phyloP scores from a whole-genome alignment of 1,139 yeast species.

The Lizanozyma gosingica region DNA sequence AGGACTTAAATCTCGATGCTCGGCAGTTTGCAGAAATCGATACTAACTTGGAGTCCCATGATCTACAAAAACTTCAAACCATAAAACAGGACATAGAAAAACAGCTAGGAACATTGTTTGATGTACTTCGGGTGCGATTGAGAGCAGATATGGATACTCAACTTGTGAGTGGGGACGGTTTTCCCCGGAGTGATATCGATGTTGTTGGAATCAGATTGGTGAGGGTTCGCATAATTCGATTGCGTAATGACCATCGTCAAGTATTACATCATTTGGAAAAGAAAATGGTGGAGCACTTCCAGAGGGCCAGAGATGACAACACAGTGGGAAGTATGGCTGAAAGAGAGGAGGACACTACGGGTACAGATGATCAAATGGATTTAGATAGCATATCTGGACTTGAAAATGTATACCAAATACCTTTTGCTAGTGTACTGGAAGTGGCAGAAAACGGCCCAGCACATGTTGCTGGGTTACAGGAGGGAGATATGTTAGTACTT shows the following conservation, averaged over 20 bases:
- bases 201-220: conserved; percentile 58
- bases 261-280: conserved; percentile 41
- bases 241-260: conserved; percentile 57
- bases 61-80: background rate
- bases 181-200: conserved; percentile 78
- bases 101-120: background rate
- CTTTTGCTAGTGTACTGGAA: conserved; percentile 51
- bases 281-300: conserved; percentile 37
- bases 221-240: conserved; percentile 55
- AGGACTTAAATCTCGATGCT: conserved; percentile 25
- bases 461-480: conserved; percentile 25
- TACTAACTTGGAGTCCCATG: conserved; percentile 1
- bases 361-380: too few species aligned
- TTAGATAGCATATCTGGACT: background rate
- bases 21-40: conserved; percentile 7
- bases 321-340: conserved; percentile 1
- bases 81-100: background rate
- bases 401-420: conserved; percentile 16
- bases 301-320: conserved; percentile 2
- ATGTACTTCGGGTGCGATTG: background rate
- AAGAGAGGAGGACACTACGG: conserved; percentile 1
- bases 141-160: conserved; percentile 54
- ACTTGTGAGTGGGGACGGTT: conserved; percentile 65
- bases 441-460: conserved; percentile 45
- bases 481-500: background rate